Base-by-base conservation (phyloP, 2,329 filamentous ascomycete genomes). In the Fusarium ramigenum region DNA sequence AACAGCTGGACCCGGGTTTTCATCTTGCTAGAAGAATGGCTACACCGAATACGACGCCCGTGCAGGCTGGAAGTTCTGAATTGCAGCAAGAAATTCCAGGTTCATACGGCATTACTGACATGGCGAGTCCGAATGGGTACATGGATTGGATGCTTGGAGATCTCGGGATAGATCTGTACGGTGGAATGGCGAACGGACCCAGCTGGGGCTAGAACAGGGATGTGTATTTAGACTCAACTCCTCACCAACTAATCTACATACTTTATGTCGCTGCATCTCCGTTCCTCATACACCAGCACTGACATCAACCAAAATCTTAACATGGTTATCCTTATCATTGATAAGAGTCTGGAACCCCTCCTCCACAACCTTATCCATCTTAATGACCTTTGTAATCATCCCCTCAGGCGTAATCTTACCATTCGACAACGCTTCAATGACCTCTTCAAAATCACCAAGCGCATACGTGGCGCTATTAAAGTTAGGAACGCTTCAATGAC, bases 341-440 rank as follows among this genome's bases (percentile, higher is more conserved):
- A 69, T 64, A 1, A 69, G 65, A 1, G 66, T 58, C 5, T 44
- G 52, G 7, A 69, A 69, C 1, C 66, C 66, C 18, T 69, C 65
- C 3, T 69, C 66, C 7, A 69, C 66, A 19, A 69, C 59, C 44
- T 64, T 40, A 5, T 69, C 44, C 66, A 69, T 69, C n/a, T 69
- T 69, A 0, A 69, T 69, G 6, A 69, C 65, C 50, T 69, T 69
- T 3, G 66, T 69, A 10, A 69, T 69, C 66, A 69, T 69, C 4
- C 58, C 66, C 19, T 64, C 30, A 2, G 66, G 66, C 0, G 18
- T 56, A 2, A 69, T 69, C 10, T 47, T 69, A 0, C 66, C 66
- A 46, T n/a, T 69, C 0, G 66, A 64, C 1, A 69, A 9, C 12
- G 66, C 66, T 9, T 69, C 66, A 14, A 69, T 69, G 4, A 69